Conservation (phyloP, 495 filamentous ascomycete genomes). For the Aspergillus sparsus region DNA sequence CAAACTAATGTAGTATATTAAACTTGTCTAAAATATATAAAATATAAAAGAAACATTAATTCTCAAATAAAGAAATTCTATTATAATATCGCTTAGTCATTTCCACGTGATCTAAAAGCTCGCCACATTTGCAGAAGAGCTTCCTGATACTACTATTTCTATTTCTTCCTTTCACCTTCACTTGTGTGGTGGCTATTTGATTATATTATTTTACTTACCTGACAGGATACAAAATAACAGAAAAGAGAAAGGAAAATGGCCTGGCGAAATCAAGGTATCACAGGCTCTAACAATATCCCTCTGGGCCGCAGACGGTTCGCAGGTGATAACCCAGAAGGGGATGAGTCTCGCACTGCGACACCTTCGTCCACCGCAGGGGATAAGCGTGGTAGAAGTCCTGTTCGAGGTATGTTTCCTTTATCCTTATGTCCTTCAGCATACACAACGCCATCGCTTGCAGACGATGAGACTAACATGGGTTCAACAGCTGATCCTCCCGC, state of each 20-base stretch:
- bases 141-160: background rate
- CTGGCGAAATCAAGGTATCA: slow-evolving; percentile 94
- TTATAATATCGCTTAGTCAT: slow-evolving; percentile 20
- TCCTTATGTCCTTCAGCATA: slow-evolving; percentile 2
- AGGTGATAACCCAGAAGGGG: slow-evolving; percentile 62
- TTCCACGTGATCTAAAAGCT: slow-evolving; percentile 23
- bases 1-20: too few species aligned
- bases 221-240: slow-evolving; percentile 3
- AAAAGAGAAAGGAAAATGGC: slow-evolving; percentile 57
- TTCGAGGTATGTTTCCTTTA: slow-evolving; percentile 51
- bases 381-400: slow-evolving; percentile 78
- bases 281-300: slow-evolving; percentile 97
- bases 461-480: slow-evolving; percentile 3
- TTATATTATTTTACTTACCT: slow-evolving; percentile 10
- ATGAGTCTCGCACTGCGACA: slow-evolving; percentile 58
- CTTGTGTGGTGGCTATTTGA: background rate
- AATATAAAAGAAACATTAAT: background rate
- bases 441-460: background rate
- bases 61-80: background rate
- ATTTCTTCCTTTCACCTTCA: background rate
- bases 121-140: slow-evolving; percentile 15
- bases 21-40: background rate
- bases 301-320: slow-evolving; percentile 86
- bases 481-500: slow-evolving; percentile 51
- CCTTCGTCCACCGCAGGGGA: slow-evolving; percentile 51